Percentiles rank a stretch among this genome's conserved stretches.
phyloP scores from a whole-genome alignment of 1,284 basidiomycete species.

The Trichosporon coremiiforme region DNA sequence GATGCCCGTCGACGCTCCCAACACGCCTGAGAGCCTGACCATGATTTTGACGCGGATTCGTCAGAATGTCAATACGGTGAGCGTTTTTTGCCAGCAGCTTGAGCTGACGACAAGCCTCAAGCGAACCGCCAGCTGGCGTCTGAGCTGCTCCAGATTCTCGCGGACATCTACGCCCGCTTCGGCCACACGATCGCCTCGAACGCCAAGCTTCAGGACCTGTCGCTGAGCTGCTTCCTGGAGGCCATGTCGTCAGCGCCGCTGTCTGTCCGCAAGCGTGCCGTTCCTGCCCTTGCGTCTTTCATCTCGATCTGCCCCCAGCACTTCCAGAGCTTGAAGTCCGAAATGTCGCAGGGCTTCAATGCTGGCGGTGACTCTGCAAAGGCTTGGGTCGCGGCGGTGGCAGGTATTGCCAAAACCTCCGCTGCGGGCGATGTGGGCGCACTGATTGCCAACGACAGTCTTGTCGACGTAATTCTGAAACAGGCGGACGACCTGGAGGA shows the following conservation, averaged over 20 bases:
- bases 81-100: no score
- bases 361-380: slow-evolving; percentile 38
- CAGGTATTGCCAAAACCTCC: slow-evolving; percentile 44
- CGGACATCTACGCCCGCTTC: slow-evolving; percentile 87
- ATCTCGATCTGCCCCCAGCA: slow-evolving; percentile 40
- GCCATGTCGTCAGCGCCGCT: slow-evolving; percentile 74
- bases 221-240: slow-evolving; percentile 71
- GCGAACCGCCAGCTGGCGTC: slow-evolving; percentile 76
- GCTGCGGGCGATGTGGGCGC: slow-evolving; percentile 38
- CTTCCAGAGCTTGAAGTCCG: slow-evolving; percentile 37
- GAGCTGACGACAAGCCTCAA: slow-evolving; percentile 58
- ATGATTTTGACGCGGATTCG: slow-evolving; percentile 53
- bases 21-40: slow-evolving; percentile 13
- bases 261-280: slow-evolving; percentile 86
- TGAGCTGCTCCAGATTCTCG: slow-evolving; percentile 86
- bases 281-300: slow-evolving; percentile 66
- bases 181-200: slow-evolving; percentile 67
- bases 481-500: slow-evolving; percentile 43
- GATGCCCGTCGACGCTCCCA: slow-evolving; percentile 54
- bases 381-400: slow-evolving; percentile 44
- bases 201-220: slow-evolving; percentile 59
- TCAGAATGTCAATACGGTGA: slow-evolving; percentile 64
- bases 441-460: slow-evolving; percentile 39
- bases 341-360: slow-evolving; percentile 38
- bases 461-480: slow-evolving; percentile 37